Evolutionary conservation across 2,329 filamentous ascomycete species (phyloP), one percentile per base, ranked within the genome.

Genomic region (Talaromyces sp.): DNA sequence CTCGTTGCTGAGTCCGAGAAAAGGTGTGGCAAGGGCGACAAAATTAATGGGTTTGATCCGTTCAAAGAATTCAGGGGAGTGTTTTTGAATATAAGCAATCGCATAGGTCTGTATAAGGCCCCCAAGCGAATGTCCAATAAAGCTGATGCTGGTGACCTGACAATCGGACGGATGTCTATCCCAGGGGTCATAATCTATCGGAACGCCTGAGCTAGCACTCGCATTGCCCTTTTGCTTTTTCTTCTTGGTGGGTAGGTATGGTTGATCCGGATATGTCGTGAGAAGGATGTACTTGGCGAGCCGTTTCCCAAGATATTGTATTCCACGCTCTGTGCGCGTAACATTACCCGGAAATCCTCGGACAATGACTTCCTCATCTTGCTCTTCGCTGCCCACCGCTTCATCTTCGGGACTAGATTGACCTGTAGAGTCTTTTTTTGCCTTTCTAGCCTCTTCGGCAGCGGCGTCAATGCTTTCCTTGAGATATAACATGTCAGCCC

Each of bases 391-490:
- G 31, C 50, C 76, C 3, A 72, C n/a, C 3, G 19, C 65, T 6
- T 72, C 70, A 3, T 74, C 71, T 1, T 64, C 15, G 62, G 58
- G 64, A 6, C 17, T 25, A 4, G 37, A 25, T 45, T 59, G 22
- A 25, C 22, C 11, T 39, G 22, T 56, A 81, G 82, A 70, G 83
- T 86, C 83, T 74, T 84, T 89, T 43, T 88, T 87, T 75, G 91
- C 89, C 59, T 87, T 80, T 70, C 89, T 89, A 33, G 91, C 90
- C 74, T 94, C 88, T 71, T 83, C 89, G 3, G 89, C 90, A 2
- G 91, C 89, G 33, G 88, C 87, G 79, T 99, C 95, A 68, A 99
- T 98, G 77, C 92, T 96, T 78, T 99, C 95, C 74, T 99, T 99
- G 76, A 99, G 80, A 74, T 91, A 99, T 22, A 99, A 83, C 95